Conservation (phyloP, 495 filamentous ascomycete genomes). For the Podospora pseudoanserina region DNA sequence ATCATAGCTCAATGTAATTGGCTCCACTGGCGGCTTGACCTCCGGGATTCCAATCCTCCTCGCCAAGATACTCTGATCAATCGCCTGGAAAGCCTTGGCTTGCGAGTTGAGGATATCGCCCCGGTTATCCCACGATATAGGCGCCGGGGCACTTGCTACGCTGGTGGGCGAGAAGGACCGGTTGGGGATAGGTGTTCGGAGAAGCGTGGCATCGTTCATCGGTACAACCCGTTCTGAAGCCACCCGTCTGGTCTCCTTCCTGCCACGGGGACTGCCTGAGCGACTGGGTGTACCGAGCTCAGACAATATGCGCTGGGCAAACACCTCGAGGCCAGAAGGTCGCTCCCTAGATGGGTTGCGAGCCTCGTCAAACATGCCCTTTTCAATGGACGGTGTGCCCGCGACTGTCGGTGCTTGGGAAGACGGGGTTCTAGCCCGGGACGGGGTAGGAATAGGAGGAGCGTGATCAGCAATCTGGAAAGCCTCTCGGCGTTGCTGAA, state of each 20-base stretch:
- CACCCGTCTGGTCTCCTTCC: constrained; percentile 33
- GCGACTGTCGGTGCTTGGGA: constrained; percentile 13
- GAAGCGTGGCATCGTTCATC: constrained; percentile 25
- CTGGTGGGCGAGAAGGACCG: constrained; percentile 41
- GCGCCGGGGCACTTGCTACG: constrained; percentile 16
- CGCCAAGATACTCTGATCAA: constrained; percentile 52
- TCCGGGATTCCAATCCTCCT: constrained; percentile 43
- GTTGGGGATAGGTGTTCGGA: constrained; percentile 11
- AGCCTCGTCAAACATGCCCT: constrained; percentile 27
- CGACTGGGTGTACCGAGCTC: constrained; percentile 50
- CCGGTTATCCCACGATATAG: constrained; percentile 23
- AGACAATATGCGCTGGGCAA: constrained; percentile 54
- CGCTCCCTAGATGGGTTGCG: constrained; percentile 42
- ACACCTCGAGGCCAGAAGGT: constrained; percentile 49
- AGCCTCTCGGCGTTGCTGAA: constrained; percentile 66
- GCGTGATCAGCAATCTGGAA: constrained; percentile 55
- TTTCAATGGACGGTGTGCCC: constrained; percentile 29
- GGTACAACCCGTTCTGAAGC: constrained; percentile 18
- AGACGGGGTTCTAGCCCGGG: constrained; percentile 22
- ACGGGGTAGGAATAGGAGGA: constrained; percentile 23
- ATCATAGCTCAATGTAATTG: constrained; percentile 40
- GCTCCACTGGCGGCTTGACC: constrained; percentile 26
- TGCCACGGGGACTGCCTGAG: constrained; percentile 47
- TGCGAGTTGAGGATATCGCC: constrained; percentile 39
- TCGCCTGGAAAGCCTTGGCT: constrained; percentile 48